These are phyloP conservation scores for Tubosaeta brunneosetosa DNA, from an alignment of 768 basidiomycete genomes.

Conservation along the genomic window DNA sequence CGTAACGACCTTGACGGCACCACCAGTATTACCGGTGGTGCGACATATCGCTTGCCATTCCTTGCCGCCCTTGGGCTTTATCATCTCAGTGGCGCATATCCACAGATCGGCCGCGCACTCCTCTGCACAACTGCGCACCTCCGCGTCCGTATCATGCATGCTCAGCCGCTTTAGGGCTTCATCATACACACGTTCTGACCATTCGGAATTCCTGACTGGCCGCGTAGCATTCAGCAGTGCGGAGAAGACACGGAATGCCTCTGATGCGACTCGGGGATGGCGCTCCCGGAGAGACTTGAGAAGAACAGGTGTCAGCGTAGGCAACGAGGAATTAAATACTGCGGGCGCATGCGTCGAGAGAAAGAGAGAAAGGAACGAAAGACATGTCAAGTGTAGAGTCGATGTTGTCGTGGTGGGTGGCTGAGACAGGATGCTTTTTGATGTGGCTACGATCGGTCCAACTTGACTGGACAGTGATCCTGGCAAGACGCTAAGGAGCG, in stretches of 20 bases:
- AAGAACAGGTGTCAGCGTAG: slow-evolving; percentile 66
- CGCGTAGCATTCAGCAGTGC: slow-evolving; percentile 72
- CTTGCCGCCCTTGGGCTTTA: slow-evolving; percentile 56
- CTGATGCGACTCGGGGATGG: slow-evolving; percentile 84
- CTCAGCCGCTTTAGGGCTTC: slow-evolving; percentile 67
- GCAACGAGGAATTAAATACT: slow-evolving; percentile 56
- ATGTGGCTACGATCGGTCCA: slow-evolving; percentile 55
- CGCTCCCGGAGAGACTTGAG: slow-evolving; percentile 73
- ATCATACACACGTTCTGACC: slow-evolving; percentile 70
- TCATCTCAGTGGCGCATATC: slow-evolving; percentile 75
- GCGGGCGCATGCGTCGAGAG: slow-evolving; percentile 62
- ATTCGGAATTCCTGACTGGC: slow-evolving; percentile 59
- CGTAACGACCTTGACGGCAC: slow-evolving; percentile 76
- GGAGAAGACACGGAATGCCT: slow-evolving; percentile 84
- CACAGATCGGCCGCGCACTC: slow-evolving; percentile 83
- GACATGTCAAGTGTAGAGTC: slow-evolving; percentile 73
- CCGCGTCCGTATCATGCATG: slow-evolving; percentile 85
- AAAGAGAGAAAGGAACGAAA: slow-evolving; percentile 83
- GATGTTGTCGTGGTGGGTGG: slow-evolving; percentile 74
- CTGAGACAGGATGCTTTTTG: slow-evolving; percentile 61
- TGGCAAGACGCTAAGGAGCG: slow-evolving; percentile 73
- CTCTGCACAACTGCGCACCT: slow-evolving; percentile 80
- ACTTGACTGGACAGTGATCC: slow-evolving; percentile 77
- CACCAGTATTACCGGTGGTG: slow-evolving; percentile 63
- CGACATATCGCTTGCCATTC: slow-evolving; percentile 83